Conservation (phyloP, 164 flowering plant species). For the Magnolia changhungtana region DNA sequence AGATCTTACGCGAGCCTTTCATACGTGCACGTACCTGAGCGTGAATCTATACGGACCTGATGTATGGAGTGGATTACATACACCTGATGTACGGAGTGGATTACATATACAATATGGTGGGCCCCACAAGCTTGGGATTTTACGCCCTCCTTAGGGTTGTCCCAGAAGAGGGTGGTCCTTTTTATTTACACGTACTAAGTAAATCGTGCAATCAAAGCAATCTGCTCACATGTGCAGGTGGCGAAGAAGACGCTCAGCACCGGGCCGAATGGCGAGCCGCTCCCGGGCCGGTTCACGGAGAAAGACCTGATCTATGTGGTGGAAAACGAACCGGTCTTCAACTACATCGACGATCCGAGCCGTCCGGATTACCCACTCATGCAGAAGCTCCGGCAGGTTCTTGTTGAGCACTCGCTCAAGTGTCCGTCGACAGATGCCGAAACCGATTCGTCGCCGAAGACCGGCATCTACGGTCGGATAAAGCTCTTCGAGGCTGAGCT, state of each 20-base stretch:
- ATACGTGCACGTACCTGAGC: no score
- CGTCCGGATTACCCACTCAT: conserved; percentile 19
- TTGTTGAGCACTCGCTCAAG: conserved; percentile 19
- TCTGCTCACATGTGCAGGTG: background rate
- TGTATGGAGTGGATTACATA: no score
- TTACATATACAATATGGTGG: no score
- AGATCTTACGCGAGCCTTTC: no score
- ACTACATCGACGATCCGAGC: conserved; percentile 22
- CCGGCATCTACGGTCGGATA: conserved; percentile 14
- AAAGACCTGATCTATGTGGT: conserved; percentile 20
- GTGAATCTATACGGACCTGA: no score
- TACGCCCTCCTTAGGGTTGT: no score
- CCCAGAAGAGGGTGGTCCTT: no score
- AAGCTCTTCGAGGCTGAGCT: conserved; percentile 17
- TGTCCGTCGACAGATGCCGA: background rate
- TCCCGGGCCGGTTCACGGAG: conserved; percentile 18
- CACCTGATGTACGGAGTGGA: no score
- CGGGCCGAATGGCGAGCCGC: conserved; percentile 18
- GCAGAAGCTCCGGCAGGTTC: conserved; percentile 17
- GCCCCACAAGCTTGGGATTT: no score
- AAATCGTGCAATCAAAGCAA: no score
- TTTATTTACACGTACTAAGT: no score
- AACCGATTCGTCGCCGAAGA: background rate
- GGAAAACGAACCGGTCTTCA: conserved; percentile 14
- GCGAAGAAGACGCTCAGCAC: conserved; percentile 21